Base-by-base conservation (phyloP, 2,329 filamentous ascomycete species). In the Diaporthe australafricana region DNA sequence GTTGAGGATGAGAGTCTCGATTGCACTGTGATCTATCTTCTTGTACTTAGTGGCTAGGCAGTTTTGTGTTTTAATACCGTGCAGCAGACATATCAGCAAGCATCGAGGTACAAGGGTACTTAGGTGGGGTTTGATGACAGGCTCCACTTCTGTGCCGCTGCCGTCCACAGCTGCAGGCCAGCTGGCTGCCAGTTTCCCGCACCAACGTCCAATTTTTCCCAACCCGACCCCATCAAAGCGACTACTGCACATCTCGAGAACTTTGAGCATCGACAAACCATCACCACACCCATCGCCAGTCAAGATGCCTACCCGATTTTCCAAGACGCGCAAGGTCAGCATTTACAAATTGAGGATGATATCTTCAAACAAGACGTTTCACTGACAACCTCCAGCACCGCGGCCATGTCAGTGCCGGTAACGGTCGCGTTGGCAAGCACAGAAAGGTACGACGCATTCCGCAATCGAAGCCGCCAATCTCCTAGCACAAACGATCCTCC, bases 391-490 rank as follows among this genome's bases (percentile, higher is more conserved):
- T 75, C 77, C 76, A 68, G 83, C 95, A 93, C 90, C 95, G 96
- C 90, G 96, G 96, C 87, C 94, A 99, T 89, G 96, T 99, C 85
- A 97, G 94, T 83, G 94, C 95, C 90, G 96, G 96, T 90, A 92
- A 98, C 87, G 96, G 96, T 90, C 96, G 96, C 91, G 87, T 98
- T 84, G 96, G 96, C 86, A 98, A 98, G 93, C 95, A 98, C 93
- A 90, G 96, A 84, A 98, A 99, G 92, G 72, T 73, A 73, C 69
- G 70, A 72, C 40, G 42, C 55, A 45, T 38, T 25, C 65, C 48
- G 63, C 47, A n/a, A 30, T 22, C 50, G 40, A 67, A 52, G 48
- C 17, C 27, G 55, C 22, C 14, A 30, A 27, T 25, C 25, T 20
- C 4, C 8, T 50, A 45, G 52, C 17, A 52, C 55, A 63, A 38